Base-by-base conservation (phyloP, 2,329 filamentous ascomycete species). In the Cadophora malorum region DNA sequence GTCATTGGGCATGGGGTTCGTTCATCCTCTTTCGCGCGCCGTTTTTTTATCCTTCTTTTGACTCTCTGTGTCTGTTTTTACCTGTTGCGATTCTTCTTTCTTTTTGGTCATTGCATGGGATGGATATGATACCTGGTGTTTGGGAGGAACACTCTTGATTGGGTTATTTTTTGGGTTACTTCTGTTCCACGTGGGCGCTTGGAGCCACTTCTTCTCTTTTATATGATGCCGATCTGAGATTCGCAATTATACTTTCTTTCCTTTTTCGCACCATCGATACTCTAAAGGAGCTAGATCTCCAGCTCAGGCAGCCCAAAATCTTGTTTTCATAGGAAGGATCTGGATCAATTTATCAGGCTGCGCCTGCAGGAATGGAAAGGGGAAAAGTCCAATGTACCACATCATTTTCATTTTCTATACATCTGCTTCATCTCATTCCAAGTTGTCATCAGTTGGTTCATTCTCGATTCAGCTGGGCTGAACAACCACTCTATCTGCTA, bases 51-150 rank as follows among this genome's bases (percentile, higher is more conserved):
- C 35, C n/a, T 67, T 59, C 56, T 41, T 47, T 68, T 52, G 71
- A 25, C 70, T 60, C 35, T 38, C 31, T 59, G n/a, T 64, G 21
- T 71, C n/a, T 70, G 61, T 64, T 64, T 61, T 67, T 59, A 67
- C 21, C 58, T 66, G 65, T 31, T 68, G 33, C 35, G 61, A 19
- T 67, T 63, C 25, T 64, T 67, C 63, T 64, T 60, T 65, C 28
- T 33, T 55, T 16, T 31, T 16, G 49, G 61, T 67, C 64, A 56
- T 71, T 69, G 73, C 74, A 76, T 76, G 71, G 74, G 70, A 73
- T 66, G 74, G 74, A 74, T 69, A 73, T 69, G 74, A 76, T 77
- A 76, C 74, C 74, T 70, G 75, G 75, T 75, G 74, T 76, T 74
- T 70, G 68, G 70, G 70, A 65, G 55, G 67, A 67, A 66, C 49